Evolutionary conservation across 1,284 basidiomycete genomes (phyloP).

Genomic region (Schizophyllum amplum): DNA sequence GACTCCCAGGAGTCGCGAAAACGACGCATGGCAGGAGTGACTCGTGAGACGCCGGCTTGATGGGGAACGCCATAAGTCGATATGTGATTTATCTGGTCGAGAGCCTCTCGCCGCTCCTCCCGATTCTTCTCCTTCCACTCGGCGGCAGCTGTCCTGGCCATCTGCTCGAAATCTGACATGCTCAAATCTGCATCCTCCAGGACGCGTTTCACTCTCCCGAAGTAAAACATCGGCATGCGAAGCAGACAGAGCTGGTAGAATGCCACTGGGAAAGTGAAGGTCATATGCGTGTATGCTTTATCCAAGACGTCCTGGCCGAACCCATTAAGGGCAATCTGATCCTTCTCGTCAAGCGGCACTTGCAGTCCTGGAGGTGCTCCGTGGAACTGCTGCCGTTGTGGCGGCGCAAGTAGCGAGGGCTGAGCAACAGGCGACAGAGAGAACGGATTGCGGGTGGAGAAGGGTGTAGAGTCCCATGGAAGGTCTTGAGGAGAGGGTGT

Average conservation of each 20-base stretch:
- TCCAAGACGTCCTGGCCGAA: no score
- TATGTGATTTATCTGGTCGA: background rate
- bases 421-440: no score
- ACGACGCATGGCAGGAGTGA: slow-evolving; percentile 30
- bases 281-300: no score
- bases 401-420: no score
- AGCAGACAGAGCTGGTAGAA: slow-evolving; percentile 49
- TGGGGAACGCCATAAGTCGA: background rate
- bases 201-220: slow-evolving; percentile 49
- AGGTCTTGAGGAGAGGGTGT: no score
- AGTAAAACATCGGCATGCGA: slow-evolving; percentile 55
- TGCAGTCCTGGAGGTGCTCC: no score
- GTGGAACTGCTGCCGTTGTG: no score
- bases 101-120: background rate
- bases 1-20: slow-evolving; percentile 69
- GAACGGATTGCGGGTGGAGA: no score
- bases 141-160: background rate
- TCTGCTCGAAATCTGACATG: slow-evolving; percentile 35
- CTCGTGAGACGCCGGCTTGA: background rate
- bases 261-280: no score
- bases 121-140: background rate
- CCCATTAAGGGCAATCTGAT: no score
- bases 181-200: slow-evolving; percentile 59
- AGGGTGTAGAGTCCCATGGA: no score
- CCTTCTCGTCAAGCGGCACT: no score